A percentile compares a stretch with the other conserved stretches of the same genome.
Evolutionary conservation across 2,329 filamentous ascomycete species (phyloP).

Genomic region (Dendryphion nanum): DNA sequence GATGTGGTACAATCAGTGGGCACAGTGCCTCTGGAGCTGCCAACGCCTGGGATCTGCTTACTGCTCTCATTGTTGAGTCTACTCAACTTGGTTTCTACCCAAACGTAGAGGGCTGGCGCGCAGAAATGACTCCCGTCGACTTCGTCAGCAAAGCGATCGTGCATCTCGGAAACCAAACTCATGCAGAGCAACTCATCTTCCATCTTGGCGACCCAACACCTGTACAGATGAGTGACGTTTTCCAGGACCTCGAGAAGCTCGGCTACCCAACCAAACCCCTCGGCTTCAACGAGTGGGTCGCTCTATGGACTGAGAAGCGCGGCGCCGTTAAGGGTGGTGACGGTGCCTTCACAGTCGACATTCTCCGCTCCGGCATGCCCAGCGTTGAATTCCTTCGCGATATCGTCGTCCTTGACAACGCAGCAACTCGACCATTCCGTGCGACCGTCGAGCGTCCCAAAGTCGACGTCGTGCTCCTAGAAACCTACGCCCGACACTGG

Average conservation of each 20-base stretch:
- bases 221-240: conserved; percentile 64
- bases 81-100: conserved; percentile 69
- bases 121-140: conserved; percentile 83
- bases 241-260: conserved; percentile 62
- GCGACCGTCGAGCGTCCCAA: conserved; percentile 62
- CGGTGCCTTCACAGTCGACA: conserved; percentile 73
- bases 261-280: conserved; percentile 69
- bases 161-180: conserved; percentile 63
- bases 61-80: conserved; percentile 74
- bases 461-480: conserved; percentile 68
- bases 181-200: conserved; percentile 64
- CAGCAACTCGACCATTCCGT: conserved; percentile 61
- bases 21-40: conserved; percentile 73
- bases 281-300: conserved; percentile 71
- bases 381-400: conserved; percentile 67
- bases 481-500: conserved; percentile 78
- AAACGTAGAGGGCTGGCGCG: conserved; percentile 70
- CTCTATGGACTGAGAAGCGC: conserved; percentile 69
- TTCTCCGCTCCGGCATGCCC: conserved; percentile 78
- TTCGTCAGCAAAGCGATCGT: conserved; percentile 75
- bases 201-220: conserved; percentile 74
- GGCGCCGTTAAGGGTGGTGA: conserved; percentile 64
- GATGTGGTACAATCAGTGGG: conserved; percentile 74
- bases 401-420: conserved; percentile 72
- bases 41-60: conserved; percentile 76